Conservation (phyloP, 148 eudicot species). For the Pouteria glomerata region DNA sequence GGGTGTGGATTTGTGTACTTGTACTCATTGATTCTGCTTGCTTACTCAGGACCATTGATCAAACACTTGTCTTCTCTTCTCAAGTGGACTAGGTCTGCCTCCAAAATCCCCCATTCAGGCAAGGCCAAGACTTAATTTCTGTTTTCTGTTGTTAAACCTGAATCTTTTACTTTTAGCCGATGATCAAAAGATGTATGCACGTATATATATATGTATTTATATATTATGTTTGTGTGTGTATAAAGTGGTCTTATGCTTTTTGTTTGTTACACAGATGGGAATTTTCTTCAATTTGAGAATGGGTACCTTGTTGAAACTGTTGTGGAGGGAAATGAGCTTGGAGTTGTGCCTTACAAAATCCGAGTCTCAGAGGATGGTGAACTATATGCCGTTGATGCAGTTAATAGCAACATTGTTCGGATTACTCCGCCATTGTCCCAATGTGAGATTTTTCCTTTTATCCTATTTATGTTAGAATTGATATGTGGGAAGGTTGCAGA, state of each 20-base stretch:
- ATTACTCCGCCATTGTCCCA: slow-evolving; percentile 93
- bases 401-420: slow-evolving; percentile 80
- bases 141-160: not conserved
- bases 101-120: slow-evolving; percentile 77
- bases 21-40: not conserved
- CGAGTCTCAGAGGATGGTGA: slow-evolving; percentile 90
- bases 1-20: not conserved
- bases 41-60: slow-evolving; percentile 58
- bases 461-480: not conserved
- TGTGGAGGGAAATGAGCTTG: slow-evolving; percentile 90
- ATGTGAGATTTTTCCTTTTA: slow-evolving; percentile 39
- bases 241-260: not conserved
- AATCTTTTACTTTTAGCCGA: too few species aligned
- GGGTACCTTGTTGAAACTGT: slow-evolving; percentile 94
- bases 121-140: not conserved
- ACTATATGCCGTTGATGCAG: slow-evolving; percentile 87
- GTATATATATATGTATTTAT: not conserved
- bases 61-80: slow-evolving; percentile 62
- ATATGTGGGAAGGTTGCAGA: too few species aligned
- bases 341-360: slow-evolving; percentile 71
- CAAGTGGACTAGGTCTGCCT: slow-evolving; percentile 69
- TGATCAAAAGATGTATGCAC: not conserved
- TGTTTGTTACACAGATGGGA: slow-evolving; percentile 50
- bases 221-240: not conserved
- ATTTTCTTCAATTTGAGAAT: slow-evolving; percentile 75